Percentiles rank a stretch among this genome's conserved stretches.
Evolutionary conservation across 129 eudicot genomes (phyloP).

Genomic region (Flaveria linearis): DNA sequence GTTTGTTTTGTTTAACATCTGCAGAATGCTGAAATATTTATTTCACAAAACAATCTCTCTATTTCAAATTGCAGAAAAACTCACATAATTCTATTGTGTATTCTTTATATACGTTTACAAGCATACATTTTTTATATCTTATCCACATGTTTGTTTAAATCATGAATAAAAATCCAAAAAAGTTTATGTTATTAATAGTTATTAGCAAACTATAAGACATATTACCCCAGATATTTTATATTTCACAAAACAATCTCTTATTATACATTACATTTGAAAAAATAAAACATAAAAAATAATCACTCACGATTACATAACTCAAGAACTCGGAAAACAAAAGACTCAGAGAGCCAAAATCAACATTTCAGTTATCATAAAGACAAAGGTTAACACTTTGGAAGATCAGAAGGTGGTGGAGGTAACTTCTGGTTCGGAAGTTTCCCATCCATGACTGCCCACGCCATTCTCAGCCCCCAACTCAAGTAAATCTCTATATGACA

Average conservation of each 20-base stretch:
- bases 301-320: conserved; percentile 25
- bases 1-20: too few relatives aligned
- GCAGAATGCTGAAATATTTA: too few relatives aligned
- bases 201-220: too few relatives aligned
- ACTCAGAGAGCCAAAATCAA: conserved; percentile 32
- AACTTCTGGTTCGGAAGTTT: conserved; percentile 54
- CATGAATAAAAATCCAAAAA: too few relatives aligned
- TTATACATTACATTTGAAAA: conserved; percentile 7
- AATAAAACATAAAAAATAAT: not conserved
- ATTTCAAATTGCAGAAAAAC: too few relatives aligned
- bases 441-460: conserved; percentile 67
- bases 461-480: conserved; percentile 70
- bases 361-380: not conserved
- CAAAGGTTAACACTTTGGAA: conserved; percentile 45
- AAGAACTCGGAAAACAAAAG: conserved; percentile 26
- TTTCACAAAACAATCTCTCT: too few relatives aligned
- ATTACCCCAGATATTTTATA: not conserved
- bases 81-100: too few relatives aligned
- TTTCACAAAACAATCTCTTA: conserved; percentile 20
- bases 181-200: too few relatives aligned
- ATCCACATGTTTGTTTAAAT: too few relatives aligned
- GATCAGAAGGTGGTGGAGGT: conserved; percentile 72
- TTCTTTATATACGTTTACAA: too few relatives aligned
- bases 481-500: conserved; percentile 61
- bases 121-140: too few relatives aligned